Conservation (phyloP, 2,329 filamentous ascomycete genomes). For the Xylaria sp. region DNA sequence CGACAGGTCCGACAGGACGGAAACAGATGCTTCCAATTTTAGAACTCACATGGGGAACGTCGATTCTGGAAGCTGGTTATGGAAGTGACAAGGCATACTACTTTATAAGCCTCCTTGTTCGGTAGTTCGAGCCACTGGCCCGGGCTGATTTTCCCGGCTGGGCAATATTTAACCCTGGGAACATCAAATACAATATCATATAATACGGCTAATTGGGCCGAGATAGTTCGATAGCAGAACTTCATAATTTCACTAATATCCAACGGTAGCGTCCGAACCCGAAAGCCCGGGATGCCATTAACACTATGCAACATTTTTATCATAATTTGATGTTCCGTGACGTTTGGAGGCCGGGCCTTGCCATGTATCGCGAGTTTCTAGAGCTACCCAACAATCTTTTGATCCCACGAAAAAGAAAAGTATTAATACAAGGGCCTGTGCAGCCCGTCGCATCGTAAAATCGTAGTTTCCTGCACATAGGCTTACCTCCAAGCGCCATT, state of each 20-base stretch:
- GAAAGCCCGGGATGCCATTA: background rate
- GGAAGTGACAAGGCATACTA: background rate
- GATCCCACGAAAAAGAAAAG: background rate
- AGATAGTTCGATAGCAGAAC: background rate
- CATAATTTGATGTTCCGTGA: background rate
- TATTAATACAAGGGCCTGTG: background rate
- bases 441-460: background rate
- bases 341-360: background rate
- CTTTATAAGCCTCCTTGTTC: background rate
- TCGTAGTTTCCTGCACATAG: conserved; percentile 14
- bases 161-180: conserved; percentile 4
- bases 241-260: background rate
- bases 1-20: conserved; percentile 25
- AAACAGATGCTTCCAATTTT: conserved; percentile 29
- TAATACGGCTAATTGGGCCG: conserved; percentile 11
- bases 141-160: conserved; percentile 18
- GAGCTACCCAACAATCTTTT: background rate
- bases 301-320: background rate
- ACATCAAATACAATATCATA: conserved; percentile 14
- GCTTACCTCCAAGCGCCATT: conserved; percentile 5
- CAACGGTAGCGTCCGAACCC: background rate
- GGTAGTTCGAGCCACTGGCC: background rate
- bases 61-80: conserved; percentile 6
- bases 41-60: conserved; percentile 17
- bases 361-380: background rate